Evolutionary conservation across 805 yeast genomes (phyloP).

Genomic region (Lipomyces orientalis): DNA sequence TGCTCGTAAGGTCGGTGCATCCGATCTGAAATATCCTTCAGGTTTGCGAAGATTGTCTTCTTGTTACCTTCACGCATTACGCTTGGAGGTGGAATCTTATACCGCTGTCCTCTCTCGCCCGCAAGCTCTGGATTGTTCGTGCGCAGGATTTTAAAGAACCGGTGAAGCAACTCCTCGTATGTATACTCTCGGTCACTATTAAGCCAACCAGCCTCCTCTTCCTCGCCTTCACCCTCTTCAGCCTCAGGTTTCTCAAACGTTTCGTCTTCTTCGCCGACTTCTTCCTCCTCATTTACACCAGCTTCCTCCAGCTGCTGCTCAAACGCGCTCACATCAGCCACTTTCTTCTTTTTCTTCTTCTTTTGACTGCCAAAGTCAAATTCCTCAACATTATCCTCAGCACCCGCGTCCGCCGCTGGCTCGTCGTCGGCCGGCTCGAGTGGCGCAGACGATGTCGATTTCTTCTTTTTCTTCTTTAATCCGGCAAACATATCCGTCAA

Average conservation of each 20-base stretch:
- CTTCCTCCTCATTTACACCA: slow-evolving; percentile 66
- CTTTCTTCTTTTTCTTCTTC: slow-evolving; percentile 76
- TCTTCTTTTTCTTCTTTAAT: slow-evolving; percentile 84
- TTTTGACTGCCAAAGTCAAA: slow-evolving; percentile 63
- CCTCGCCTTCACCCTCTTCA: slow-evolving; percentile 32
- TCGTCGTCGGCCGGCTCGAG: slow-evolving; percentile 43
- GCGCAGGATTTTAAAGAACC: slow-evolving; percentile 85
- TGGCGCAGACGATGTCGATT: slow-evolving; percentile 49
- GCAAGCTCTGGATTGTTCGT: slow-evolving; percentile 98
- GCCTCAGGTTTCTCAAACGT: slow-evolving; percentile 44
- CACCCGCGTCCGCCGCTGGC: slow-evolving; percentile 28
- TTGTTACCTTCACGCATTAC: slow-evolving; percentile 97
- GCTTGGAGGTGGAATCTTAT: slow-evolving; percentile 96
- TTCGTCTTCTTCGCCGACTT: slow-evolving; percentile 24
- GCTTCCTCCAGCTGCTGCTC: slow-evolving; percentile 90
- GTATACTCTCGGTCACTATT: slow-evolving; percentile 62
- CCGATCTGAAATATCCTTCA: slow-evolving; percentile 90
- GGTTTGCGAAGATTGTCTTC: slow-evolving; percentile 94
- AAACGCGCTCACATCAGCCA: slow-evolving; percentile 73
- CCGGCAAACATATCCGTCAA: slow-evolving; percentile 75
- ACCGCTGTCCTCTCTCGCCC: slow-evolving; percentile 90
- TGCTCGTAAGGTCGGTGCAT: slow-evolving; percentile 97
- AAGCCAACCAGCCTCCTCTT: slow-evolving; percentile 38
- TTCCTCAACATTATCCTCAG: slow-evolving; percentile 37
- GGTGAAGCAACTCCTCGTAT: slow-evolving; percentile 75